Base-by-base conservation (phyloP, 768 basidiomycete species). In the Russula sp. region DNA sequence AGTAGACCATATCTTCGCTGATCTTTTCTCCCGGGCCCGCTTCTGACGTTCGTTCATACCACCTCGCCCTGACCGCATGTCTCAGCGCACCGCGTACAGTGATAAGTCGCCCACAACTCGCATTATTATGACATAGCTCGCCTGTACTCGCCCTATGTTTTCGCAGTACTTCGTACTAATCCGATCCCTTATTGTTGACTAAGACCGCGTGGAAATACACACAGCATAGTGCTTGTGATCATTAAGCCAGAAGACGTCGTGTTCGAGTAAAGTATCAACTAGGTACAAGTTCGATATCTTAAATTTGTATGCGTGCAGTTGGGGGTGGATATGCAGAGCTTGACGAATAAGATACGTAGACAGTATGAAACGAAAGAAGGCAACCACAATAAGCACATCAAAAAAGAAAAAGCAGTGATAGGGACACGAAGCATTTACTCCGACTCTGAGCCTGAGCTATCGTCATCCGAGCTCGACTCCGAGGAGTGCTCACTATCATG, bases 371-470 rank as follows among this genome's bases (percentile, higher is more conserved):
- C 55, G 27, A 52, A 61, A 18, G 40, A 64, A 34, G 53, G 20
- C 54, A n/a, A 61, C 55, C 44, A 65, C 52, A 35, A 45, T 56
- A 68, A 68, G 54, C 58, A 51, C 44, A 40, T 22, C 45, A 42
- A 39, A 6, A 40, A 27, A 35, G 10, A 32, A 37, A n/a, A 52
- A 20, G 57, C 6, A 53, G 31, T 16, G 55, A 57, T 14, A 18
- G 48, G 20, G 40, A 57, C 45, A 40, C 13, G 9, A n/a, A 13
- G 61, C 45, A n/a, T 35, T 85, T 78, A 92, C 73, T 92, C 89
- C 27, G 89, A 90, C 69, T 92, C 89, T 71, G 87, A 91, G 67
- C 84, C 89, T 58, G 90, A 92, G 73, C 88, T 89, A 63, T 89
- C 89, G 49, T 82, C 87, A 52, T 82, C 87, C 49, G 85, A 86